Percentiles rank a stretch among this genome's conserved stretches.
phyloP scores from a whole-genome alignment of 352 stramenopile genomes.

The Globisporangium splendens region DNA sequence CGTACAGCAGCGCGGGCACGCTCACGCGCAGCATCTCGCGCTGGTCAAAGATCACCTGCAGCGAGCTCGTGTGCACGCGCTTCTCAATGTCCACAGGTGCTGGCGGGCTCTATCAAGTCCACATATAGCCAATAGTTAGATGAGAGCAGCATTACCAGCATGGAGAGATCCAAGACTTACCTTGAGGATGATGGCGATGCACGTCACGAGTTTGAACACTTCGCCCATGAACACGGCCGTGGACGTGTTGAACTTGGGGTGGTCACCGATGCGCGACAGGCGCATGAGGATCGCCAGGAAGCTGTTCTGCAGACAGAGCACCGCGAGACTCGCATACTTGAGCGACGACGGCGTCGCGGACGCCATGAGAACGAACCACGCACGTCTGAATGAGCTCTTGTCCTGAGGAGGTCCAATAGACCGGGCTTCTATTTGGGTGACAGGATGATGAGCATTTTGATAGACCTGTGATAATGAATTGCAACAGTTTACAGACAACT shows the following conservation, averaged over 20 bases:
- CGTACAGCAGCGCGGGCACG: constrained; percentile 74
- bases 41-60: constrained; percentile 49
- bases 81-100: background rate
- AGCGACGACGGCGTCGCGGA: constrained; percentile 33
- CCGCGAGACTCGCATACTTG: constrained; percentile 73
- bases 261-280: constrained; percentile 69
- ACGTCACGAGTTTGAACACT: constrained; percentile 62
- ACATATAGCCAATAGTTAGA: too few species aligned
- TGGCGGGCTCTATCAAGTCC: background rate
- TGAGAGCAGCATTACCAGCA: background rate
- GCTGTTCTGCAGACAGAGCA: constrained; percentile 83
- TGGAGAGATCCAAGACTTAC: constrained; percentile 12
- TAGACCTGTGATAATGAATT: too few species aligned
- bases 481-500: too few species aligned
- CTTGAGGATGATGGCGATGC: constrained; percentile 38
- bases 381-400: too few species aligned
- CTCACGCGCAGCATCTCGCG: constrained; percentile 69
- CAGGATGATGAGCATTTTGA: too few species aligned
- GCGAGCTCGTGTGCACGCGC: constrained; percentile 16
- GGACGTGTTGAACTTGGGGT: constrained; percentile 66
- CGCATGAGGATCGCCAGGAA: constrained; percentile 77
- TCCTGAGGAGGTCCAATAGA: too few species aligned
- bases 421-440: too few species aligned
- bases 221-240: constrained; percentile 76
- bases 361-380: background rate